These are phyloP conservation scores for Bidens hawaiensis DNA, from an alignment of 140 eudicot species.

Conservation along the genomic window DNA sequence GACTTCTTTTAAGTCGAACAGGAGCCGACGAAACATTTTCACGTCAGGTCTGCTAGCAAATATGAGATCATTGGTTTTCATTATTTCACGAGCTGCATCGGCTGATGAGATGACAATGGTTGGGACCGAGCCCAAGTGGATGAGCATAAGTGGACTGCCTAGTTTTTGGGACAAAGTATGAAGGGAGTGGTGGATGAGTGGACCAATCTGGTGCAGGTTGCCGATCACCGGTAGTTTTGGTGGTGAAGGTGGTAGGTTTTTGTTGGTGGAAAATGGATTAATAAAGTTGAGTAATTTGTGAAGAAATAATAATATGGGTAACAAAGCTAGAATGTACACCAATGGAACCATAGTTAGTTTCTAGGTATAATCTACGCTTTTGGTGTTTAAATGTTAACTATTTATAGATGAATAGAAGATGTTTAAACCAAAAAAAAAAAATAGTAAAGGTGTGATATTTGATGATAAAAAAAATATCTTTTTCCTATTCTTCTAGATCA, in stretches of 20 bases:
- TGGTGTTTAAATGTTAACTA: not conserved
- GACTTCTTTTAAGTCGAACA: conserved; percentile 37
- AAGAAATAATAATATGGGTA: not conserved
- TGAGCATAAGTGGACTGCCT: conserved; percentile 37
- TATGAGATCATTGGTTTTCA: conserved; percentile 40
- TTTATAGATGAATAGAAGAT: not conserved
- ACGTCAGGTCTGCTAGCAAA: conserved; percentile 37
- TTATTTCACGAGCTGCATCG: conserved; percentile 36
- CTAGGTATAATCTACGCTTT: not conserved
- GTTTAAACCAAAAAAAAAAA: too few relatives aligned
- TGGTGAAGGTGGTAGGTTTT: conserved; percentile 39
- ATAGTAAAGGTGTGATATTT: too few relatives aligned
- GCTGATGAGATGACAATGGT: conserved; percentile 46
- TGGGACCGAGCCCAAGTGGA: conserved; percentile 39
- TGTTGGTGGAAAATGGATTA: not conserved
- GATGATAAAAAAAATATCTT: too few relatives aligned
- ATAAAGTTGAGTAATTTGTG: not conserved
- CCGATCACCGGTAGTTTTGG: conserved; percentile 35
- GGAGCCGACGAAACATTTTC: not conserved
- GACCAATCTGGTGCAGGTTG: conserved; percentile 42
- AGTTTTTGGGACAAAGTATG: conserved; percentile 25
- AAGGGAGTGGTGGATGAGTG: conserved; percentile 34
- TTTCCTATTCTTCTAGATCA: too few relatives aligned
- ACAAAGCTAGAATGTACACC: not conserved
- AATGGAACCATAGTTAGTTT: not conserved